Conservation (phyloP, 768 basidiomycete species). For the Tephrocybe sp. region DNA sequence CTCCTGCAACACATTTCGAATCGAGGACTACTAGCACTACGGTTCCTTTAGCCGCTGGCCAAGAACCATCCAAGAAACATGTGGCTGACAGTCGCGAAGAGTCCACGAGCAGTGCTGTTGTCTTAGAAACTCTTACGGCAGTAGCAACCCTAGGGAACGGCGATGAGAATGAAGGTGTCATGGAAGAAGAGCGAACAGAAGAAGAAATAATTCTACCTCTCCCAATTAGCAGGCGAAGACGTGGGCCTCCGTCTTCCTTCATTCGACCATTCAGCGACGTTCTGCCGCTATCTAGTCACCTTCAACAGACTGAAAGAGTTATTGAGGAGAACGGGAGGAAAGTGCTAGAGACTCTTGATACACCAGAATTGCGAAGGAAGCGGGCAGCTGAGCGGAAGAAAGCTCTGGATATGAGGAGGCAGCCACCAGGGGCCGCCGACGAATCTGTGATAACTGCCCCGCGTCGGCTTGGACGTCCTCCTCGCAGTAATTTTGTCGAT, state of each 20-base stretch:
- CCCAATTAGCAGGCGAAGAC: slow-evolving; percentile 1
- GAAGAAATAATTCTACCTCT: neutral
- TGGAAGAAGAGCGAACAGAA: neutral
- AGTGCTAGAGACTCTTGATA: slow-evolving; percentile 72
- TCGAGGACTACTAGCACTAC: too few species aligned
- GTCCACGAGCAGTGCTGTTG: slow-evolving; percentile 5
- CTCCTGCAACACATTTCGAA: neutral
- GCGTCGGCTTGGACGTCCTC: too few species aligned
- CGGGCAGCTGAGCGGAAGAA: slow-evolving; percentile 48
- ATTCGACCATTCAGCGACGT: neutral
- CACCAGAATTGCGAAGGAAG: slow-evolving; percentile 64
- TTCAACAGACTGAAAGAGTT: slow-evolving; percentile 13
- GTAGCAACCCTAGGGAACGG: neutral
- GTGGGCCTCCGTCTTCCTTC: neutral
- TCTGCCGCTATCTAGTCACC: slow-evolving; percentile 16
- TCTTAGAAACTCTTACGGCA: neutral
- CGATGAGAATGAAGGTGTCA: neutral
- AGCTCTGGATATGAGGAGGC: slow-evolving; percentile 31
- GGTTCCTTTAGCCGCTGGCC: too few species aligned
- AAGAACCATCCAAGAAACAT: too few species aligned
- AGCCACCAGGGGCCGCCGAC: slow-evolving; percentile 12
- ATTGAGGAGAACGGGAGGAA: slow-evolving; percentile 46
- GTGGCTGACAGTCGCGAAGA: too few species aligned
- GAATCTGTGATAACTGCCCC: too few species aligned
- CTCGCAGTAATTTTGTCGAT: too few species aligned